phyloP scores from a whole-genome alignment of 257 asterid genomes.

The Solanum chmielewskii region DNA sequence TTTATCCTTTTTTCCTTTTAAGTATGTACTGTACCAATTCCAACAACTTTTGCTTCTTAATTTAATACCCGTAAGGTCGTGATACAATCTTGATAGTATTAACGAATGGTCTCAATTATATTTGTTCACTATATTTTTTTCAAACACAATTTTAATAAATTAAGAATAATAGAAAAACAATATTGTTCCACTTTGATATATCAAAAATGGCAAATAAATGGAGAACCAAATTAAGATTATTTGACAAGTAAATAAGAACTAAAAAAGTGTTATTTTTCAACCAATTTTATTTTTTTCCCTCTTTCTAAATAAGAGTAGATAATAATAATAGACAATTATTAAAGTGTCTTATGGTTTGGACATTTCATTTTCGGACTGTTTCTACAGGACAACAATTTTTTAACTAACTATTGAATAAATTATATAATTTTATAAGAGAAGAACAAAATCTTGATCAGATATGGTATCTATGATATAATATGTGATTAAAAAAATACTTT shows the following conservation, averaged over 20 bases:
- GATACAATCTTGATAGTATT: neutral
- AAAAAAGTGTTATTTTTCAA: neutral
- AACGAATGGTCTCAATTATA: neutral
- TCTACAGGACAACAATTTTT: neutral
- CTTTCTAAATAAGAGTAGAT: neutral
- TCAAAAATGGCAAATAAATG: too few relatives aligned
- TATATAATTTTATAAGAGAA: neutral
- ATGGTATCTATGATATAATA: neutral
- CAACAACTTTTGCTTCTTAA: neutral
- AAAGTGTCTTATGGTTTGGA: neutral
- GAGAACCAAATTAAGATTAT: too few relatives aligned
- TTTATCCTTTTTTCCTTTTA: too few relatives aligned
- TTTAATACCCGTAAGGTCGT: neutral
- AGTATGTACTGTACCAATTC: neutral
- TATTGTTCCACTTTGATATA: too few relatives aligned
- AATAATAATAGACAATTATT: neutral
- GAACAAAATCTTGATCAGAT: constrained; percentile 3
- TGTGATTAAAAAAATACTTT: neutral
- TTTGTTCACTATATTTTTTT: too few relatives aligned
- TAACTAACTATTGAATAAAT: neutral
- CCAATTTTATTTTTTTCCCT: neutral
- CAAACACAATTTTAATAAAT: too few relatives aligned
- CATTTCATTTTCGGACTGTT: neutral
- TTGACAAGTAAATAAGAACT: too few relatives aligned
- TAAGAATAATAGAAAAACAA: too few relatives aligned